Percentiles rank a stretch among this genome's conserved stretches.
Evolutionary conservation across 75 land plant species (phyloP).

Genomic region (Larix kaempferi): DNA sequence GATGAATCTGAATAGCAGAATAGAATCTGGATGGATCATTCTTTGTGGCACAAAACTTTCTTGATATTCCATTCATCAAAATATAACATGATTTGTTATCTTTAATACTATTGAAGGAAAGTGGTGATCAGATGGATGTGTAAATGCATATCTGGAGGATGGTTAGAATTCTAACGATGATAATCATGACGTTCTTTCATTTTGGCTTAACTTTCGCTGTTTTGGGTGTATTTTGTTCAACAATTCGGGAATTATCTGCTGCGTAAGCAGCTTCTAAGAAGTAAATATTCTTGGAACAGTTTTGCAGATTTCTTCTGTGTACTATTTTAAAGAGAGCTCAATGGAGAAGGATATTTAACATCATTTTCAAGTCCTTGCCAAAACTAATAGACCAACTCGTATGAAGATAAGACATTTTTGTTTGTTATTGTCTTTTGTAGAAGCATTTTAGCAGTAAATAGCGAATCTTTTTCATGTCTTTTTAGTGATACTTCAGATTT

Average conservation of each 20-base stretch:
- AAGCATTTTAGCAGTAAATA: not conserved
- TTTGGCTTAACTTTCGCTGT: not conserved
- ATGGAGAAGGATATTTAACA: not conserved
- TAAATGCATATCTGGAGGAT: not conserved
- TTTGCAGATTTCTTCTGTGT: not conserved
- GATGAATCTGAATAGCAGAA: conserved; percentile 29
- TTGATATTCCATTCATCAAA: not conserved
- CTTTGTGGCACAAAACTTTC: conserved; percentile 23
- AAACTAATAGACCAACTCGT: not conserved
- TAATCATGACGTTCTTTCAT: not conserved
- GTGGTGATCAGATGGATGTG: not conserved
- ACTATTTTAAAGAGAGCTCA: not conserved
- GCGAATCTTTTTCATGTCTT: not conserved
- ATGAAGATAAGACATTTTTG: not conserved
- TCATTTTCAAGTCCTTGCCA: not conserved
- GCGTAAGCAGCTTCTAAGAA: not conserved
- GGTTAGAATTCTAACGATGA: not conserved
- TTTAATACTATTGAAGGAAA: not conserved
- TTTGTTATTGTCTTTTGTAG: not conserved
- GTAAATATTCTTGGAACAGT: not conserved
- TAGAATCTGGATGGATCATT: conserved; percentile 36
- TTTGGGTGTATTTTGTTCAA: not conserved
- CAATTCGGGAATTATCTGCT: not conserved
- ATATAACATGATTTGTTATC: not conserved
- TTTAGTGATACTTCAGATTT: no score